Evolutionary conservation across 768 basidiomycete species (phyloP).

Genomic region (Mycena capillaripes): DNA sequence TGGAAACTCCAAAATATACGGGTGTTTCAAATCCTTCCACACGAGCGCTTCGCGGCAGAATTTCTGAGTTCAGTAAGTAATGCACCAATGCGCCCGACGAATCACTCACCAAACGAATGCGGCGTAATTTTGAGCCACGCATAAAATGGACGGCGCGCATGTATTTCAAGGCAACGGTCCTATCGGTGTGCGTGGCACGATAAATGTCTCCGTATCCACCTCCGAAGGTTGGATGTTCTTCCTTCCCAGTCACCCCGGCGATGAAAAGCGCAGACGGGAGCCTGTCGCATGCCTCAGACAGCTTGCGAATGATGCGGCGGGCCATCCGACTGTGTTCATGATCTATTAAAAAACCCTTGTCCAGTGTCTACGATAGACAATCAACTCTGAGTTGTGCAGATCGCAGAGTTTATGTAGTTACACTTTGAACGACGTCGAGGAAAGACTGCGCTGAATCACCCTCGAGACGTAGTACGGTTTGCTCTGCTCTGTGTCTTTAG

Average conservation of each 20-base stretch:
- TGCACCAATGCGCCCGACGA: too few species aligned
- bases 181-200: constrained; percentile 18
- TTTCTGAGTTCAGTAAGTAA: too few species aligned
- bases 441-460: constrained; percentile 10
- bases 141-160: not conserved
- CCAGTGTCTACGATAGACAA: not conserved
- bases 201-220: constrained; percentile 41
- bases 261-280: constrained; percentile 37
- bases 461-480: not conserved
- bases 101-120: constrained; percentile 1
- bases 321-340: constrained; percentile 11
- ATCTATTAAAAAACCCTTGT: constrained; percentile 1
- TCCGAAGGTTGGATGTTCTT: constrained; percentile 26
- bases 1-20: constrained; percentile 44
- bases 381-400: not conserved
- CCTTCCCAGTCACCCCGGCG: constrained; percentile 21
- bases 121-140: not conserved
- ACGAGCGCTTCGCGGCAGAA: constrained; percentile 46
- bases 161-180: constrained; percentile 4
- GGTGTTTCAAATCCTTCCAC: constrained; percentile 46
- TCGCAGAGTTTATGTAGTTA: not conserved
- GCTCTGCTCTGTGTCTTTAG: not conserved
- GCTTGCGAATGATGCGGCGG: constrained; percentile 27
- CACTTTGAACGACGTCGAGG: constrained; percentile 18
- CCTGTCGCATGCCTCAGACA: constrained; percentile 26